Evolutionary conservation across 1,284 basidiomycete genomes (phyloP).

Genomic region (Bjerkandera adusta): DNA sequence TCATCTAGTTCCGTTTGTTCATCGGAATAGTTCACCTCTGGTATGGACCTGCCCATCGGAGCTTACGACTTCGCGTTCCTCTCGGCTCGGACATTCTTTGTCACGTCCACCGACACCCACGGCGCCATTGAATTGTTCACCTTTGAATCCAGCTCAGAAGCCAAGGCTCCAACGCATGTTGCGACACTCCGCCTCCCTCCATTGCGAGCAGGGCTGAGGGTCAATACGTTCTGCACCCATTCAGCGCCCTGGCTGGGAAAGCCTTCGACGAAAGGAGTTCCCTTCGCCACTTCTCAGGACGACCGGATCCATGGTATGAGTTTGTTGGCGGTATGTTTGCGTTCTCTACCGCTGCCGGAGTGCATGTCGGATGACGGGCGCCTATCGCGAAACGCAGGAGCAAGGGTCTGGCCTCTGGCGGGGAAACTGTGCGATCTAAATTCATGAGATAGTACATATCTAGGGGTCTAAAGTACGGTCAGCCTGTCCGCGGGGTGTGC

Average conservation of each 20-base stretch:
- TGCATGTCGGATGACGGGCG: no score
- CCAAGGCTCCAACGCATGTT: conserved; percentile 22
- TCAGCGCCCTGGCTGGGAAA: conserved; percentile 37
- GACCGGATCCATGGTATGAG: conserved; percentile 45
- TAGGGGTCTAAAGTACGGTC: no score
- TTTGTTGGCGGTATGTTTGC: no score
- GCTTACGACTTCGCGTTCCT: conserved; percentile 48
- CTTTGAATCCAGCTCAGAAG: conserved; percentile 23
- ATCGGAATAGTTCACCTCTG: conserved; percentile 24
- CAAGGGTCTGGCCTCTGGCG: no score
- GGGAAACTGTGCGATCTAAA: no score
- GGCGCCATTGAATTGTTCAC: conserved; percentile 43
- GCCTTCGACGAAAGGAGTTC: conserved; percentile 19
- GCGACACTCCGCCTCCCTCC: conserved; percentile 13
- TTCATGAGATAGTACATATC: no score
- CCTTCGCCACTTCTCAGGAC: conserved; percentile 37
- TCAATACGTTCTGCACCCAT: conserved; percentile 25
- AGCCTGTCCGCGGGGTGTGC: no score
- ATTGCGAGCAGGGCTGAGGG: conserved; percentile 6
- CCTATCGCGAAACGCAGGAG: no score
- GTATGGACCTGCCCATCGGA: conserved; percentile 24
- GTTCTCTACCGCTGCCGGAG: no score
- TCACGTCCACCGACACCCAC: conserved; percentile 31
- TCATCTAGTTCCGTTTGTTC: not conserved
- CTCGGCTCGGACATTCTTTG: conserved; percentile 40